Evolutionary conservation across 305 asterid genomes (phyloP).

Genomic region (Withania somnifera): DNA sequence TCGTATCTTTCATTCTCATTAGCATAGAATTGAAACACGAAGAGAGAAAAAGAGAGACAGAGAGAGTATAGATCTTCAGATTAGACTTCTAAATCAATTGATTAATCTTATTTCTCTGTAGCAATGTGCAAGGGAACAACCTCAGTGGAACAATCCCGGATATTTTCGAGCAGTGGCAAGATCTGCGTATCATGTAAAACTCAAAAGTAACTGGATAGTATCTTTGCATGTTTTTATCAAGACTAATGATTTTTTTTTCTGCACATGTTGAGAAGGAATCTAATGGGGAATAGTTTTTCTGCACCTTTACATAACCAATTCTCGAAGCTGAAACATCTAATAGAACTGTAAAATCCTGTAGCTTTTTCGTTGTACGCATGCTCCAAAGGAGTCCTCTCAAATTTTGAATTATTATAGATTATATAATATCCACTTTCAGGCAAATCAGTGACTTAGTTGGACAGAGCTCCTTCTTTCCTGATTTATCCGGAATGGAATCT

Average conservation of each 20-base stretch:
- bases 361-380: background rate
- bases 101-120: background rate
- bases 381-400: background rate
- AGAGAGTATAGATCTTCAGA: background rate
- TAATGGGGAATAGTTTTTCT: slow-evolving; percentile 9
- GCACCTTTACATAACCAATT: background rate
- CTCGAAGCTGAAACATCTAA: background rate
- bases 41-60: background rate
- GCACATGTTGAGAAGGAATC: background rate
- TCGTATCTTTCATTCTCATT: background rate
- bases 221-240: background rate
- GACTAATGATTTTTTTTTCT: background rate
- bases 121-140: slow-evolving; percentile 10
- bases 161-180: background rate
- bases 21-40: background rate
- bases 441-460: background rate
- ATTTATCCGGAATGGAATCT: background rate
- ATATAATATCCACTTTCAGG: background rate
- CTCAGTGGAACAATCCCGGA: background rate
- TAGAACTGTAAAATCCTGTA: background rate
- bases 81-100: background rate
- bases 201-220: background rate
- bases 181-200: background rate
- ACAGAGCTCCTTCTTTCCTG: background rate
- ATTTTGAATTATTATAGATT: background rate